Conservation (phyloP, 192 early-diverging fungal species). For the Backusella tuberculispora region DNA sequence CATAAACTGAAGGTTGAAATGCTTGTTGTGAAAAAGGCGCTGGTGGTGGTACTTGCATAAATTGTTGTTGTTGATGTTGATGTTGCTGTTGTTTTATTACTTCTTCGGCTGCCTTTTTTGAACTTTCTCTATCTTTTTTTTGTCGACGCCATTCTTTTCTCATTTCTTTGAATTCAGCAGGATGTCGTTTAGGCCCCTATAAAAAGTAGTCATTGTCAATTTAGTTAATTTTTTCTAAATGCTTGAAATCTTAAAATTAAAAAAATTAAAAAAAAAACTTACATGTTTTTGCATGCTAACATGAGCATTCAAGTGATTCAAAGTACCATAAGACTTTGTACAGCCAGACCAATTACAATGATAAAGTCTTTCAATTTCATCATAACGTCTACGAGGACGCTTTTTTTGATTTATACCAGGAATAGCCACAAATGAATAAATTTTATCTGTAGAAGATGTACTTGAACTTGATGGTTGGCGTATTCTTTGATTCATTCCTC, state of each 20-base stretch:
- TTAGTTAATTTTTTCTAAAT: no score
- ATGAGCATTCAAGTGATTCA: constrained; percentile 73
- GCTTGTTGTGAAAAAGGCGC: neutral
- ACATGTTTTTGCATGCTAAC: constrained; percentile 71
- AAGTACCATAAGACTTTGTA: constrained; percentile 64
- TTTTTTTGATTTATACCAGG: constrained; percentile 61
- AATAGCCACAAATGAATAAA: constrained; percentile 59
- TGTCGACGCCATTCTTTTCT: constrained; percentile 60
- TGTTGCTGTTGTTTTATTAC: constrained; percentile 32
- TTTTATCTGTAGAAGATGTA: constrained; percentile 35
- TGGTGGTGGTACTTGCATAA: constrained; percentile 22
- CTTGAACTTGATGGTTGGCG: constrained; percentile 23
- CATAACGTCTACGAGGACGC: constrained; percentile 60
- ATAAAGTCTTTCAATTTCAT: constrained; percentile 70
- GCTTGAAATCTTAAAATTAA: neutral
- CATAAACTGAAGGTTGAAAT: constrained; percentile 18
- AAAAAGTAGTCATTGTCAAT: neutral
- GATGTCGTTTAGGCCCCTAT: constrained; percentile 39
- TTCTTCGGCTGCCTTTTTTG: constrained; percentile 42
- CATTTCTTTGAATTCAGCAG: constrained; percentile 60
- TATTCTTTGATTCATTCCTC: neutral
- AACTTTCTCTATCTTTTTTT: constrained; percentile 54
- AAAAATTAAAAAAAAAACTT: neutral
- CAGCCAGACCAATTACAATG: constrained; percentile 60
- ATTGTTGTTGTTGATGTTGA: constrained; percentile 30